These are phyloP conservation scores for Paramecium tetraurelia DNA, from an alignment of 73 alveolate genomes.

Conservation along the genomic window DNA sequence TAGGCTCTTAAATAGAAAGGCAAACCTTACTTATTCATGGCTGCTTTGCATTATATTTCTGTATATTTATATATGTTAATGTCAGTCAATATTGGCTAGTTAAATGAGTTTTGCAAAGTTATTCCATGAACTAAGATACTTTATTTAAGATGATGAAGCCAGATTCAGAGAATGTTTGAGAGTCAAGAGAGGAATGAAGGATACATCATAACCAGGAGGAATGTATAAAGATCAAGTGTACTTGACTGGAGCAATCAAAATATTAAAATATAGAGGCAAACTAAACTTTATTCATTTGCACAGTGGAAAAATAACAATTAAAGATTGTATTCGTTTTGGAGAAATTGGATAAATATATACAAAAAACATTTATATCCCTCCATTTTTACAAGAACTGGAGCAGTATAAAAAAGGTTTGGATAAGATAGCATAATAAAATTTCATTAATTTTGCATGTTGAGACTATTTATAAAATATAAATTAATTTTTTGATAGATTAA, in stretches of 20 bases:
- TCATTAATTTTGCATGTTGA: constrained; percentile 11
- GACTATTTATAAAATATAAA: not conserved
- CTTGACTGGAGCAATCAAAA: constrained; percentile 80
- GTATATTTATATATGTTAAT: not conserved
- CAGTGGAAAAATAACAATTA: constrained; percentile 75
- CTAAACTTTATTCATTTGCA: constrained; percentile 69
- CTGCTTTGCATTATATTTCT: constrained; percentile 83
- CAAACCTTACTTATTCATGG: constrained; percentile 74
- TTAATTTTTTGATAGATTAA: not conserved
- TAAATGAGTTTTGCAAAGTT: constrained; percentile 74
- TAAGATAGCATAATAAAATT: constrained; percentile 72
- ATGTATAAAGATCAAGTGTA: constrained; percentile 83
- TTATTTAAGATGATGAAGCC: constrained; percentile 73
- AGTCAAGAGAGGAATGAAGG: constrained; percentile 84
- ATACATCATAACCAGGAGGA: constrained; percentile 82
- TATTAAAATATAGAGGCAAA: constrained; percentile 66
- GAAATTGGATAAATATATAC: constrained; percentile 55
- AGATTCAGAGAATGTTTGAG: constrained; percentile 80
- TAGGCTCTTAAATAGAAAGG: constrained; percentile 37
- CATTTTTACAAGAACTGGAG: constrained; percentile 74
- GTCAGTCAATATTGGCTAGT: constrained; percentile 53
- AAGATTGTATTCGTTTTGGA: constrained; percentile 71
- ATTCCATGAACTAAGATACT: constrained; percentile 70
- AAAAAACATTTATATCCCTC: constrained; percentile 64
- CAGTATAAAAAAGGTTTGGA: constrained; percentile 72